These are phyloP conservation scores for Kuraishia ogatae DNA, from an alignment of 805 yeast genomes.

Conservation along the genomic window DNA sequence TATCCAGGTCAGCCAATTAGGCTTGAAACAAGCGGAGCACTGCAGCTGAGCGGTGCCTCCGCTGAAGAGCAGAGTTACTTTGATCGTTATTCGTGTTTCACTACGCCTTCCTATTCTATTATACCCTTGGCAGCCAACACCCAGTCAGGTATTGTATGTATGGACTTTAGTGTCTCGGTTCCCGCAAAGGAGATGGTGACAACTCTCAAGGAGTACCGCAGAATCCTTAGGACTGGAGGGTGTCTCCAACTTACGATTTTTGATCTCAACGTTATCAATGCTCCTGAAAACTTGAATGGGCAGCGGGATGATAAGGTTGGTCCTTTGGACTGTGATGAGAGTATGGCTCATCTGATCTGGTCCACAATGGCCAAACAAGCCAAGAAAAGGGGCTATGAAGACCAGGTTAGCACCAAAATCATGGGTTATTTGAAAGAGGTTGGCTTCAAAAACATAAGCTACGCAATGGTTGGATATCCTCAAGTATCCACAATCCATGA, in stretches of 20 bases:
- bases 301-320: not conserved
- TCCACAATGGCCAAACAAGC: slow-evolving; percentile 10
- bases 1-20: not conserved
- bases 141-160: slow-evolving; percentile 19
- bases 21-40: not conserved
- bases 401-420: slow-evolving; percentile 13
- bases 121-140: slow-evolving; percentile 19
- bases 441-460: slow-evolving; percentile 17
- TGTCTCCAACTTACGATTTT: slow-evolving; percentile 18
- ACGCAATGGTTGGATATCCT: slow-evolving; percentile 18
- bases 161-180: slow-evolving; percentile 16
- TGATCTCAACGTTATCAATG: slow-evolving; percentile 14
- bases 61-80: slow-evolving; percentile 16
- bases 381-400: slow-evolving; percentile 7
- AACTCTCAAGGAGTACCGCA: slow-evolving; percentile 17
- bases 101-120: slow-evolving; percentile 13
- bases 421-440: slow-evolving; percentile 12
- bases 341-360: slow-evolving; percentile 14
- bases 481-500: slow-evolving; percentile 12
- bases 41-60: slow-evolving; percentile 1
- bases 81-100: slow-evolving; percentile 22
- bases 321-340: slow-evolving; percentile 8
- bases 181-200: slow-evolving; percentile 10
- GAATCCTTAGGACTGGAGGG: slow-evolving; percentile 23
- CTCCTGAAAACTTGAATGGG: not conserved